phyloP scores from a whole-genome alignment of 148 eudicot genomes.

The Oxyria digyna region DNA sequence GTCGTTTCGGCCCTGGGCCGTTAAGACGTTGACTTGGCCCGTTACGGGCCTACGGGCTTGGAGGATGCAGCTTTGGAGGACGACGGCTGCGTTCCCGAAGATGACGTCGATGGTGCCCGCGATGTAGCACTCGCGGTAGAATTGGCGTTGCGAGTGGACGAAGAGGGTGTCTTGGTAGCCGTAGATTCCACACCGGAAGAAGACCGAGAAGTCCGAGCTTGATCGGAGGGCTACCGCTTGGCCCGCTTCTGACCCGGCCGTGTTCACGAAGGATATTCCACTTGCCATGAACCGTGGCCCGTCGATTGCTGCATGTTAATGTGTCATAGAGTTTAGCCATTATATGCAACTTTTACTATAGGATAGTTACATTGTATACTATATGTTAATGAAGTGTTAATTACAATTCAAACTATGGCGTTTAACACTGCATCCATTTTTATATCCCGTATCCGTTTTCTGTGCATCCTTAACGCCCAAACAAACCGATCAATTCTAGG shows the following conservation, averaged over 20 bases:
- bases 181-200: slow-evolving; percentile 26
- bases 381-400: too few relatives aligned
- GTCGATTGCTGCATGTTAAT: slow-evolving; percentile 10
- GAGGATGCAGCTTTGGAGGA: slow-evolving; percentile 34
- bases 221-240: slow-evolving; percentile 35
- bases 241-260: slow-evolving; percentile 27
- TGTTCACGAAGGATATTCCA: slow-evolving; percentile 18
- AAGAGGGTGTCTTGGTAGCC: slow-evolving; percentile 47
- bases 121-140: slow-evolving; percentile 32
- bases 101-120: slow-evolving; percentile 38
- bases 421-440: too few relatives aligned
- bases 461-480: too few relatives aligned
- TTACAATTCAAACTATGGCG: too few relatives aligned
- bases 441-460: too few relatives aligned
- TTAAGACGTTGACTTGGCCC: slow-evolving; percentile 17
- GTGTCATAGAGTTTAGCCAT: background rate
- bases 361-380: too few relatives aligned
- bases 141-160: slow-evolving; percentile 25
- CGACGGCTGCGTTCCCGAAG: slow-evolving; percentile 35
- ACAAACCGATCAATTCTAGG: too few relatives aligned
- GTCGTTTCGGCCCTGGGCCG: slow-evolving; percentile 35
- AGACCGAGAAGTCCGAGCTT: slow-evolving; percentile 27
- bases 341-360: too few relatives aligned
- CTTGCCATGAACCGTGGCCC: slow-evolving; percentile 11
- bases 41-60: slow-evolving; percentile 16